phyloP scores from a whole-genome alignment of 257 asterid genomes.

The Solanum microdontum region DNA sequence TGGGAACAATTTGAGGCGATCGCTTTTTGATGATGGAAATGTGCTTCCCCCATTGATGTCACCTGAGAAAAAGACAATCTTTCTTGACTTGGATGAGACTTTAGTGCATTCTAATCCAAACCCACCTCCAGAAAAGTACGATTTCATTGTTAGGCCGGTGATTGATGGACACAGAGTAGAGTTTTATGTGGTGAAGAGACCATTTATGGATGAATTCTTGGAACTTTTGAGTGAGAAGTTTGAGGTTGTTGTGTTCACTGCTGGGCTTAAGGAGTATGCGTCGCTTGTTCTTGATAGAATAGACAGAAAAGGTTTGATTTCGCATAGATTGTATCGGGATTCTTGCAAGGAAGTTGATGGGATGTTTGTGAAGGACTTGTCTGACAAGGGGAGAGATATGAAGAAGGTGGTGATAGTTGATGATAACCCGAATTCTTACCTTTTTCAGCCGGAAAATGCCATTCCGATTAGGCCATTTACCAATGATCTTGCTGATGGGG shows the following conservation, averaged over 20 bases:
- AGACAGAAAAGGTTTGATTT: slow-evolving; percentile 43
- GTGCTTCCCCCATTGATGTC: slow-evolving; percentile 37
- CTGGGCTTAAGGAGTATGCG: slow-evolving; percentile 78
- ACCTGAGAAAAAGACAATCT: slow-evolving; percentile 38
- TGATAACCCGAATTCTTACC: slow-evolving; percentile 79
- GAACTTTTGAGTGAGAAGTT: slow-evolving; percentile 35
- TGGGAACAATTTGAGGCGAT: slow-evolving; percentile 1
- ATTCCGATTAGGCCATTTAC: slow-evolving; percentile 57
- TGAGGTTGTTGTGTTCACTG: slow-evolving; percentile 82
- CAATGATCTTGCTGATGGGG: slow-evolving; percentile 58
- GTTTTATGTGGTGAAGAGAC: slow-evolving; percentile 71
- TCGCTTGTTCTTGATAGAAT: slow-evolving; percentile 66
- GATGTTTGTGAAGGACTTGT: slow-evolving; percentile 67
- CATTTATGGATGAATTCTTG: slow-evolving; percentile 70
- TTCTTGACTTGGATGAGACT: slow-evolving; percentile 89
- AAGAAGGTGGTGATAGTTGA: slow-evolving; percentile 52
- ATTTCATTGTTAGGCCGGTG: slow-evolving; percentile 69
- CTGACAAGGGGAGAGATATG: slow-evolving; percentile 68
- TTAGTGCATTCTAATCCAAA: slow-evolving; percentile 60
- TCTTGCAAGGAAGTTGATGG: slow-evolving; percentile 75
- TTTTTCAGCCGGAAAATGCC: slow-evolving; percentile 63
- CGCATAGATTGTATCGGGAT: slow-evolving; percentile 64
- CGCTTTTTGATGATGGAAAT: slow-evolving; percentile 29
- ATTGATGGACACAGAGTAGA: slow-evolving; percentile 57
- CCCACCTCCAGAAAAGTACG: slow-evolving; percentile 58